Base-by-base conservation (phyloP, 2,329 filamentous ascomycete species). In the Neurospora sp. region DNA sequence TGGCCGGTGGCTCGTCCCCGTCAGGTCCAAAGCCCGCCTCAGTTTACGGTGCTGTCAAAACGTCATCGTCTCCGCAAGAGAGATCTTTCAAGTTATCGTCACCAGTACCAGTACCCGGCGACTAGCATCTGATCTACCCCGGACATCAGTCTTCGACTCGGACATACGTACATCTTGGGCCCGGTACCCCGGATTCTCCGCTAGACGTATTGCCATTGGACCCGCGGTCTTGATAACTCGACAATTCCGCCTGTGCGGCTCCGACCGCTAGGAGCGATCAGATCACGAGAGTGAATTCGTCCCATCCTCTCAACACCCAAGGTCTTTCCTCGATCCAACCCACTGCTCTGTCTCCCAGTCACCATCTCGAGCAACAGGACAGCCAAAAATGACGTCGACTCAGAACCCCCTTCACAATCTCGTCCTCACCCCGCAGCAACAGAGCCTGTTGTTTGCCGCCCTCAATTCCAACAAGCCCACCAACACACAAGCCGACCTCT, bases 361-460 rank as follows among this genome's bases (percentile, higher is more conserved):
- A 67, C 42, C 46, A 70, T 68, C 39, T 66, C 58, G 38, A 69
- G 68, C 69, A 68, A 68, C 68, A 39, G 67, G 42, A 73, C 68
- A 69, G 70, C 75, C 76, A 75, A 75, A 69, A 69, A 88, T 88
- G 86, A 81, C 86, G 72, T 85, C 84, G 75, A 82, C 84, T 70
- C 81, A 80, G 69, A 79, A 82, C 71, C 82, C 84, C 73, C 80
- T 83, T 72, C 80, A 81, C 73, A 86, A 87, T 77, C 90, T 92
- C 78, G 88, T 90, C 77, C 86, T 93, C 74, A 92, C 90, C 71
- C 89, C 89, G 73, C 88, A 91, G 77, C 91, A 95, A 80, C 91
- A 94, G 83, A 89, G 87, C 76, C 84, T 94, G 71, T 84, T 95
- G 66, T 89, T 92, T 73, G 90, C 90, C 71, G 91, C 92, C 66